Percentiles rank a stretch among this genome's conserved stretches.
phyloP scores from a whole-genome alignment of 2,329 filamentous ascomycete genomes.

The Penicillium sp. region DNA sequence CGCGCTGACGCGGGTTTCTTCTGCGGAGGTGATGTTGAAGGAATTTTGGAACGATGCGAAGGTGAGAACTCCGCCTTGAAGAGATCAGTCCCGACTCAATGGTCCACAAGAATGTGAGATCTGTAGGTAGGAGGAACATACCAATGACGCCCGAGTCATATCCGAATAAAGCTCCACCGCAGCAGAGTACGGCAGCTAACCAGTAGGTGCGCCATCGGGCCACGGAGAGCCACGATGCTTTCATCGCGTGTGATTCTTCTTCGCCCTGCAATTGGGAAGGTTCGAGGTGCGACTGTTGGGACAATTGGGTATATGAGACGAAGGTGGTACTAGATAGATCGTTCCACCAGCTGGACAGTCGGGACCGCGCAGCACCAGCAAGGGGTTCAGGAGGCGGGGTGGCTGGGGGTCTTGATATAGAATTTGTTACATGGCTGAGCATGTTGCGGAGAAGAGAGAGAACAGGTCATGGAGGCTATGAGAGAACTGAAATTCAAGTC shows the following conservation, averaged over 20 bases:
- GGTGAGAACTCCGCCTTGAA: conserved; percentile 51
- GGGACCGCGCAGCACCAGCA: conserved; percentile 9
- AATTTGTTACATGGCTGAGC: conserved; percentile 13
- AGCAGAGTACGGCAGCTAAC: conserved; percentile 56
- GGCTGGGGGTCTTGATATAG: conserved; percentile 15
- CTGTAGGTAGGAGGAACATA: conserved; percentile 22
- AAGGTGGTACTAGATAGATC: not conserved
- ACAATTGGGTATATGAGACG: conserved; percentile 20
- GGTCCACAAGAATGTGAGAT: not conserved
- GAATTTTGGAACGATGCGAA: conserved; percentile 50
- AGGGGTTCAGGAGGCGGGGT: conserved; percentile 15
- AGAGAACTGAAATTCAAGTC: not conserved
- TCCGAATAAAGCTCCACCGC: conserved; percentile 53
- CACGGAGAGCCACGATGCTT: conserved; percentile 16
- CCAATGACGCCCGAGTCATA: conserved; percentile 52
- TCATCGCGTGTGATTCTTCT: conserved; percentile 11
- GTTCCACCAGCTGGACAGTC: conserved; percentile 19
- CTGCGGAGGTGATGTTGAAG: conserved; percentile 44
- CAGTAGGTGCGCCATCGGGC: conserved; percentile 56
- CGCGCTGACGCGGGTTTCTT: conserved; percentile 51
- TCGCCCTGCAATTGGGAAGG: conserved; percentile 5
- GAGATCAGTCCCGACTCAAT: not conserved
- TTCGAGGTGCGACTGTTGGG: conserved; percentile 15
- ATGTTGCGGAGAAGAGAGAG: conserved; percentile 10
- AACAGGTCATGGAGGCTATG: not conserved